Conservation (phyloP, 306 rosid species). For the Malus sieversii region DNA sequence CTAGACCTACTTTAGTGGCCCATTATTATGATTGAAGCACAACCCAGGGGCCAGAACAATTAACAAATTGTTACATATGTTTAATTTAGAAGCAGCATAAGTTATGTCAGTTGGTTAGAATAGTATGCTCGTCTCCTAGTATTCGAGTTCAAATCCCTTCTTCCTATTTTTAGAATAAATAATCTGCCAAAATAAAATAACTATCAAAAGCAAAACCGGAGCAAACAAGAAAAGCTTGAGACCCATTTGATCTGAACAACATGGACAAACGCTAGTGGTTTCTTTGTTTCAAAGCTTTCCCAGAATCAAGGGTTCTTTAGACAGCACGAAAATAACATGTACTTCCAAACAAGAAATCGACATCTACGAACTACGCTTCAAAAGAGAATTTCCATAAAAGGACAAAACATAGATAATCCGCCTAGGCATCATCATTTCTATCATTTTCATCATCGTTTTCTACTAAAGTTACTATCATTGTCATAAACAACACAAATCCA, state of each 20-base stretch:
- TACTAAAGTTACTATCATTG: too few relatives aligned
- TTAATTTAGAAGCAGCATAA: too few relatives aligned
- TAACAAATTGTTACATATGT: too few relatives aligned
- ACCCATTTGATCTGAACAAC: not conserved
- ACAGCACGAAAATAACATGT: not conserved
- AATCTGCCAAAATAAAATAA: too few relatives aligned
- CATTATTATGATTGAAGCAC: not conserved
- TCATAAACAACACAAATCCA: not conserved
- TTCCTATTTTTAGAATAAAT: too few relatives aligned
- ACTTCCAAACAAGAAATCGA: not conserved
- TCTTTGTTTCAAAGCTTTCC: not conserved
- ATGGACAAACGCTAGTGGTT: not conserved
- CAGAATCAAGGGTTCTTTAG: not conserved
- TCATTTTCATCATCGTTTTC: not conserved
- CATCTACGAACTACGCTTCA: not conserved
- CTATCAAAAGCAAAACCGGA: not conserved
- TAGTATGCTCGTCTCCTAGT: too few relatives aligned
- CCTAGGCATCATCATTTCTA: not conserved
- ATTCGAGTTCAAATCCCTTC: too few relatives aligned
- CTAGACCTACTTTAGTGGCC: not conserved
- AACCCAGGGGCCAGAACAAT: not conserved
- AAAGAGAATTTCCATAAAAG: not conserved
- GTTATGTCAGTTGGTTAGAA: too few relatives aligned
- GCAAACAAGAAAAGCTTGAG: not conserved
- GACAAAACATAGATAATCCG: not conserved